Evolutionary conservation across 2,329 filamentous ascomycete species (phyloP).

Genomic region (Ascochyta lentis): DNA sequence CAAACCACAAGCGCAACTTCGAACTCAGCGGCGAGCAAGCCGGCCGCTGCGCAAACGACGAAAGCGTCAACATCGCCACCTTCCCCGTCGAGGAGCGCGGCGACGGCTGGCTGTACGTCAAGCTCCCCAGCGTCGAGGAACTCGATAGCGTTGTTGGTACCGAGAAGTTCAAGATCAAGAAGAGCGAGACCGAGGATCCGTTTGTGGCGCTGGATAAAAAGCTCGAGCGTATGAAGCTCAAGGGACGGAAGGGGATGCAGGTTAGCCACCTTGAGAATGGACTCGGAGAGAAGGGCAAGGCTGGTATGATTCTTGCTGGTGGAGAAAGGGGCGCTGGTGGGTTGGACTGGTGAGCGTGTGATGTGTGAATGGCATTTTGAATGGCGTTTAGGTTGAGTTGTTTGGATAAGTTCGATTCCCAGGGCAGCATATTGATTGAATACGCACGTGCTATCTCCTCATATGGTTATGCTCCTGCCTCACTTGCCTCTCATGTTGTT

Average conservation of each 20-base stretch:
- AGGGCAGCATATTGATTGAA: not conserved
- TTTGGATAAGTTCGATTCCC: slow-evolving; percentile 4
- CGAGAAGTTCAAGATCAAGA: slow-evolving; percentile 77
- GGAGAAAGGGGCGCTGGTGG: slow-evolving; percentile 53
- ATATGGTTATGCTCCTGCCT: no score
- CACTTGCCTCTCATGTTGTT: no score
- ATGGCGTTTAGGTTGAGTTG: slow-evolving; percentile 1
- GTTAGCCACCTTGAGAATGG: slow-evolving; percentile 56
- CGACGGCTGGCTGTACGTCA: slow-evolving; percentile 80
- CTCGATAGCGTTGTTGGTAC: slow-evolving; percentile 81
- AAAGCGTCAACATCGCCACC: slow-evolving; percentile 77
- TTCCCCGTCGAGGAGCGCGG: slow-evolving; percentile 77
- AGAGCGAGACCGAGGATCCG: slow-evolving; percentile 67
- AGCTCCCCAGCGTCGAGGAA: slow-evolving; percentile 80
- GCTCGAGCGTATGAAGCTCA: slow-evolving; percentile 55
- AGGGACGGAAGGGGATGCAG: slow-evolving; percentile 59
- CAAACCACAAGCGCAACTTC: slow-evolving; percentile 90
- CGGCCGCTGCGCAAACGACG: slow-evolving; percentile 78
- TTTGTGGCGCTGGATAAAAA: slow-evolving; percentile 65
- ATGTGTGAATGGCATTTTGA: not conserved
- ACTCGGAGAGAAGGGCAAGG: slow-evolving; percentile 53
- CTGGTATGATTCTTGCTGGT: slow-evolving; percentile 54
- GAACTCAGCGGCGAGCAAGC: slow-evolving; percentile 70
- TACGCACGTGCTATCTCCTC: not conserved
- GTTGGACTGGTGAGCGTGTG: slow-evolving; percentile 52